These are phyloP conservation scores for Metschnikowia noctiluminum DNA, from an alignment of 805 yeast species.

Conservation along the genomic window DNA sequence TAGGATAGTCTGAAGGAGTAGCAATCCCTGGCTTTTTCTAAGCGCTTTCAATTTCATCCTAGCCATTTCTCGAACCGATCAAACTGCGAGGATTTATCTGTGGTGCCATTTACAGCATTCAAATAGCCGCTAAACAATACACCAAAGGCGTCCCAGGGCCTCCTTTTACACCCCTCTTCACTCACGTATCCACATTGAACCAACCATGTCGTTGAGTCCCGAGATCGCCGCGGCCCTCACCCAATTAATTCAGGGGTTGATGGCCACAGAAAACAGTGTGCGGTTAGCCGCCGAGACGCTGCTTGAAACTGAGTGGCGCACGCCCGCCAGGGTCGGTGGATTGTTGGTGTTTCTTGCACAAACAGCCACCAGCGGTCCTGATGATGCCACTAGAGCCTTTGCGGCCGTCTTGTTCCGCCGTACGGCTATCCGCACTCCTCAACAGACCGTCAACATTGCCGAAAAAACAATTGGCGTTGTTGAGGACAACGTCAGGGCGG, in stretches of 20 bases:
- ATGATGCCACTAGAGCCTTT: conserved; percentile 55
- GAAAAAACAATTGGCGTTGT: conserved; percentile 77
- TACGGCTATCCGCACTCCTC: conserved; percentile 76
- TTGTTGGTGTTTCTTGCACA: conserved; percentile 77
- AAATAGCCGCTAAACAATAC: too few species aligned
- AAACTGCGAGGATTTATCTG: too few species aligned
- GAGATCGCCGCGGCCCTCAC: conserved; percentile 11
- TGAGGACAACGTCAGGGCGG: conserved; percentile 52
- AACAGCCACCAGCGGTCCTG: conserved; percentile 64
- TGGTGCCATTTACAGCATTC: too few species aligned
- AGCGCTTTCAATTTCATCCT: too few species aligned
- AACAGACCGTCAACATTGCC: conserved; percentile 57
- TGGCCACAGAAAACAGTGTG: conserved; percentile 71
- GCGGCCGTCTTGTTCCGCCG: conserved; percentile 86
- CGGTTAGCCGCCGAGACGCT: conserved; percentile 77
- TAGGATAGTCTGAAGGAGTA: too few species aligned
- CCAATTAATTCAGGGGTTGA: conserved; percentile 44
- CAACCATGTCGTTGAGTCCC: neutral
- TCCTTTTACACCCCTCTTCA: too few species aligned
- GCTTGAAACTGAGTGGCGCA: conserved; percentile 75
- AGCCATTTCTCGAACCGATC: too few species aligned
- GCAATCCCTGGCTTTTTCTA: too few species aligned
- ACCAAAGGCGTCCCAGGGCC: too few species aligned
- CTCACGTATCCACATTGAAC: neutral
- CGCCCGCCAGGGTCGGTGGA: conserved; percentile 60